These are phyloP conservation scores for Tylopilus rubrobrunneus DNA, from an alignment of 768 basidiomycete genomes.

Conservation along the genomic window DNA sequence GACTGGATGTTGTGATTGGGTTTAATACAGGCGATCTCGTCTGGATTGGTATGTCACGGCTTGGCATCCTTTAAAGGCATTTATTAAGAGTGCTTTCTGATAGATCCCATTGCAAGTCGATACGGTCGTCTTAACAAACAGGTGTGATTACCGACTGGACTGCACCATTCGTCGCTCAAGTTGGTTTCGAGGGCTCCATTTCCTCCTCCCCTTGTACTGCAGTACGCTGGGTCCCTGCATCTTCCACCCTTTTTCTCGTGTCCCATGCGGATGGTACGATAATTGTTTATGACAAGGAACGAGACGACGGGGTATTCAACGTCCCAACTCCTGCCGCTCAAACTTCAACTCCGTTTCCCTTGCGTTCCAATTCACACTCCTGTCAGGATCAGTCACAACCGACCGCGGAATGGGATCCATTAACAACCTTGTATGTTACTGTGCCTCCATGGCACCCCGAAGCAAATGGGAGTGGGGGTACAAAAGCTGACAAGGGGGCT, in stretches of 20 bases:
- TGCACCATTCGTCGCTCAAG: conserved; percentile 9
- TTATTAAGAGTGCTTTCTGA: conserved; percentile 2
- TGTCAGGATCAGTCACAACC: conserved; percentile 25
- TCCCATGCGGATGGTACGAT: conserved; percentile 89
- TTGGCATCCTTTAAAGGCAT: conserved; percentile 1
- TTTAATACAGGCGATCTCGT: conserved; percentile 93
- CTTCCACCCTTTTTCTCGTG: conserved; percentile 76
- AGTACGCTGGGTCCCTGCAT: conserved; percentile 85
- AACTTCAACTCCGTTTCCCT: conserved; percentile 27
- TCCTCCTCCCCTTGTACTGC: conserved; percentile 80
- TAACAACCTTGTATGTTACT: conserved; percentile 72
- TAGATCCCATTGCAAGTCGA: conserved; percentile 76
- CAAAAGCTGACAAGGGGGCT: conserved; percentile 58
- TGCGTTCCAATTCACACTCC: conserved; percentile 24
- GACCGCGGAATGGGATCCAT: conserved; percentile 66
- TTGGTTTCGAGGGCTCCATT: conserved; percentile 58
- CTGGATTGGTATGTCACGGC: conserved; percentile 74
- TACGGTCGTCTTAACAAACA: conserved; percentile 89
- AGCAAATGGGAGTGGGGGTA: conserved; percentile 26
- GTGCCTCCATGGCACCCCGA: conserved; percentile 85
- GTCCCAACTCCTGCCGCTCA: conserved; percentile 48
- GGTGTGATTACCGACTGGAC: conserved; percentile 34
- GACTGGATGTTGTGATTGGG: conserved; percentile 86
- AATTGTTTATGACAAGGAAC: conserved; percentile 86
- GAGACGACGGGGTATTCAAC: conserved; percentile 77